A percentile compares a stretch with the other conserved stretches of the same genome.
Evolutionary conservation across 192 early-diverging fungal species (phyloP).

Genomic region (Entomortierella lignicola): DNA sequence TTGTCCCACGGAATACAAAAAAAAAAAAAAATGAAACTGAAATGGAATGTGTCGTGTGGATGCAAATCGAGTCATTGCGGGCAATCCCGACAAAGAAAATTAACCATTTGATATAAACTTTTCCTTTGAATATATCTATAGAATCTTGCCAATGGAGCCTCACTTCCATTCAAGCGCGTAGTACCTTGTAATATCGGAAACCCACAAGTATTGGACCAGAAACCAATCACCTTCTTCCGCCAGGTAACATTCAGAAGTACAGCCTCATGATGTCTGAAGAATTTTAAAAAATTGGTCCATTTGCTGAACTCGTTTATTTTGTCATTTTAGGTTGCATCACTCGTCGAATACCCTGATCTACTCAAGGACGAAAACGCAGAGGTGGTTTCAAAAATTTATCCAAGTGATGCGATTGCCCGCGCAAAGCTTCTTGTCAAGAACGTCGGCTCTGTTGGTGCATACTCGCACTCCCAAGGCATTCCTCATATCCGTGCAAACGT

Average conservation of each 20-base stretch:
- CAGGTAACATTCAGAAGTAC: constrained; percentile 71
- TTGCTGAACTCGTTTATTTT: not conserved
- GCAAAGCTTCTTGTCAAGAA: constrained; percentile 80
- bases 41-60: not conserved
- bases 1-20: too few species aligned
- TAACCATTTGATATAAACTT: not conserved
- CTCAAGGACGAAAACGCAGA: constrained; percentile 70
- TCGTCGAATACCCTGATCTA: constrained; percentile 91
- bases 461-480: constrained; percentile 96
- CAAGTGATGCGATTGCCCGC: constrained; percentile 86
- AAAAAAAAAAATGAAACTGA: too few species aligned
- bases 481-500: constrained; percentile 84
- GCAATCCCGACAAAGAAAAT: too few species aligned
- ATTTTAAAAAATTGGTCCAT: not conserved
- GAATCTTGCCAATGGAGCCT: constrained; percentile 51
- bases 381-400: constrained; percentile 72
- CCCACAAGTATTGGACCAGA: constrained; percentile 59
- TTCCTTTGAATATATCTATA: constrained; percentile 1
- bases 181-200: constrained; percentile 61
- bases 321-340: constrained; percentile 75
- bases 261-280: not conserved
- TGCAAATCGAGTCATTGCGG: too few species aligned
- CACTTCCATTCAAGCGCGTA: constrained; percentile 39
- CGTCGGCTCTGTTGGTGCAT: constrained; percentile 86
- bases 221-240: constrained; percentile 96